These are phyloP conservation scores for Boeremia exigua DNA, from an alignment of 2,329 filamentous ascomycete species.

Conservation along the genomic window DNA sequence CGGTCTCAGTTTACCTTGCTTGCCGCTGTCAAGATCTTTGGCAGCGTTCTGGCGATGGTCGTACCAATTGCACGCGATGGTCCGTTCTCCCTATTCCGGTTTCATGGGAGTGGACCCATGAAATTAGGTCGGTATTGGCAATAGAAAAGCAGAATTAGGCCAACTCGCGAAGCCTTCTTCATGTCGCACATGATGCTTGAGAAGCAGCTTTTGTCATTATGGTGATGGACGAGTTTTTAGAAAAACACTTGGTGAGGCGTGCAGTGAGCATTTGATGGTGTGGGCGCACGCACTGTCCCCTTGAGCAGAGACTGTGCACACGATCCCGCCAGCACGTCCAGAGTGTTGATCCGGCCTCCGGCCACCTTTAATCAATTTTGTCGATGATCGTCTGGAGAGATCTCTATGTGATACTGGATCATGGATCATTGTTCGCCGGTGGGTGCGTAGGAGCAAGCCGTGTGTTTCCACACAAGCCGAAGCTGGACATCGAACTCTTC, in stretches of 20 bases:
- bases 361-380: too few species aligned
- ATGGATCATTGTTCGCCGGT: too few species aligned
- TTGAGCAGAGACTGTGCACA: background rate
- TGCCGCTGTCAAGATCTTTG: slow-evolving; percentile 6
- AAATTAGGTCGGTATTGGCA: slow-evolving; percentile 14
- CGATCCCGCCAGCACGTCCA: slow-evolving; percentile 3
- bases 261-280: slow-evolving; percentile 6
- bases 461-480: too few species aligned
- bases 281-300: background rate
- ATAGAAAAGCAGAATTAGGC: slow-evolving; percentile 3
- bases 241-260: background rate
- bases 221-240: background rate
- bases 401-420: too few species aligned
- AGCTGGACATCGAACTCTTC: too few species aligned
- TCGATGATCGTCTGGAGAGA: too few species aligned
- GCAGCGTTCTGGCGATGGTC: slow-evolving; percentile 7
- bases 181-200: slow-evolving; percentile 10
- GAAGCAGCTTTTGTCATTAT: background rate
- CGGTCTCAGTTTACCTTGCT: slow-evolving; percentile 16
- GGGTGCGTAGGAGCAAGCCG: too few species aligned
- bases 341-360: too few species aligned
- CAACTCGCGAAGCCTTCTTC: slow-evolving; percentile 9
- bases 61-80: slow-evolving; percentile 6
- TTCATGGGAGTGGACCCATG: slow-evolving; percentile 13
- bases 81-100: slow-evolving; percentile 11